Base-by-base conservation (phyloP, 2,329 filamentous ascomycete genomes). In the Neofusicoccum cordaticola region DNA sequence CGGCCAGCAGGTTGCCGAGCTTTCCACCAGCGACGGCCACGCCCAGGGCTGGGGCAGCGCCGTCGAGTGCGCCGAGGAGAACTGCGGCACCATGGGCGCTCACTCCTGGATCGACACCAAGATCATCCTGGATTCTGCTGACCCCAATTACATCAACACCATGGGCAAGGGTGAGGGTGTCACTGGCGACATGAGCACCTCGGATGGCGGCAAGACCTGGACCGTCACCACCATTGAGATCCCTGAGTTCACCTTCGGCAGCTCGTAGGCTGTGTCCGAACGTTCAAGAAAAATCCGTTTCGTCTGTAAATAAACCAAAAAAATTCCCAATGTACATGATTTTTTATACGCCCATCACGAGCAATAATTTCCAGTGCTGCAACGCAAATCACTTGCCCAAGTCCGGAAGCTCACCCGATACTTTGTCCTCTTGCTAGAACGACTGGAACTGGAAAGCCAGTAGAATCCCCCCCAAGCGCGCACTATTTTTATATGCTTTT, bases 31-130 rank as follows among this genome's bases (percentile, higher is more conserved):
- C 61, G 77, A 78, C 65, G 79, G 75, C 27, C 68, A 79, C 7
- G 79, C 79, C 3, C 68, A 76, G 71, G 79, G 80, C 67, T 82
- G 78, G 74, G 80, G 79, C 2, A 78, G 75, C 44, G 74, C 79
- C 0, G 76, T 82, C 64, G 78, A 81, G 65, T 80, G 79, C 52
- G 75, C 74, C 1, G 73, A 70, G 42, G 67, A 71, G 4, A 72
- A 79, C 64, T 80, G 79, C 68, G 79, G 80, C 17, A 79, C 74
- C 41, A 71, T 81, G 35, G 70, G 72, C 31, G 75, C 76, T 31
- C 79, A 81, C 66, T 45, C 63, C n/a, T 81, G 78, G 75, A 74
- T 75, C 64, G 67, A 81, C 68, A 80, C 79, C 13, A 72, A 71
- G 61, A 76, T 81, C 52, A 71, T 70, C 61, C 69, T 77, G 62